Evolutionary conservation across 768 basidiomycete genomes (phyloP), one percentile per base, ranked within the genome.

Genomic region (Hysterangium stoloniferum): DNA sequence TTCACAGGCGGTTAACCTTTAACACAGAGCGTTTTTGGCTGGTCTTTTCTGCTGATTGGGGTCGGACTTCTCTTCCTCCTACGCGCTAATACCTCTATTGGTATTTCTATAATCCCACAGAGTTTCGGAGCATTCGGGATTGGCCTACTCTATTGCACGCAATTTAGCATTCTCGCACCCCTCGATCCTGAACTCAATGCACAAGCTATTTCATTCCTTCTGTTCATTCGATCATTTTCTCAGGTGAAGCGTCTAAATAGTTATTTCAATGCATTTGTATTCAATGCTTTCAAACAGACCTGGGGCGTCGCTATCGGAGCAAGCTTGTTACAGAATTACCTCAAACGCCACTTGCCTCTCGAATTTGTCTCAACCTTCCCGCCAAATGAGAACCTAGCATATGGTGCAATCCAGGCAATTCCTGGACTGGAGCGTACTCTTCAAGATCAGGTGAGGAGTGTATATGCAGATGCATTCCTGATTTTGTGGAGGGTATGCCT

Each of bases 101-200:
- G 33, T 34, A 34, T 9, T 9, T 34, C 33, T 34, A 9, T n/a
- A 34, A 9, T 34, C 33, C 9, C 45, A 45, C 59, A 61, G 40
- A 19, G 61, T 12, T 32, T 63, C 4, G 45, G 57, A 9, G 64
- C 64, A 7, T 40, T 62, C 3, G 69, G 68, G 3, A 35, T 64
- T 8, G 70, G 70, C 11, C 52, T 67, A 9, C 22, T 59, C 20
- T 69, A 58, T 48, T 42, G 60, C 2, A 49, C 50, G 2, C 55
- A 62, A 2, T 70, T 71, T 57, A 62, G 68, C 6, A 63, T 68
- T 15, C 59, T 70, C 19, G 67, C 71, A 1, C 58, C 62, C 1
- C 52, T 62, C 4, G 52, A 50, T 13, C 54, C 60, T 2, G 32
- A 53, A 3, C 50, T 54, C 19, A 60, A 56, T 24, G 63, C 65